Evolutionary conservation across 331 rosid species (phyloP).

Genomic region (Quercus tomentella): DNA sequence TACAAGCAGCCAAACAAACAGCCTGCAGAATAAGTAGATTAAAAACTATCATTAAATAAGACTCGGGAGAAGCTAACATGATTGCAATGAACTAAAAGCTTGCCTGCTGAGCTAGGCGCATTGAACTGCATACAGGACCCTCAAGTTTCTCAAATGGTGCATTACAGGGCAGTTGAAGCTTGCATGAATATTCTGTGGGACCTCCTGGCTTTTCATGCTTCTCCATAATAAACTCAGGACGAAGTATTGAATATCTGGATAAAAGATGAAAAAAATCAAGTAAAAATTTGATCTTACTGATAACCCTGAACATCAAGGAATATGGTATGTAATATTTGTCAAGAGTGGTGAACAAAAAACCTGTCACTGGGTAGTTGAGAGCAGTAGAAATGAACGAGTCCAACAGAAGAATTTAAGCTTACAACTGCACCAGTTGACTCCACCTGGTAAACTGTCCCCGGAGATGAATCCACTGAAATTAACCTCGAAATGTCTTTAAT

Average conservation of each 20-base stretch:
- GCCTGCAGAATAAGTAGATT: constrained; percentile 51
- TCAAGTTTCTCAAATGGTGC: constrained; percentile 97
- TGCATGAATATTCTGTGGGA: constrained; percentile 91
- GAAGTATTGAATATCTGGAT: constrained; percentile 89
- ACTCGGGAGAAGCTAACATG: constrained; percentile 2
- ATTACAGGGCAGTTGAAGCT: constrained; percentile 97
- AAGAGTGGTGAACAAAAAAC: constrained; percentile 37
- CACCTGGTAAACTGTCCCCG: constrained; percentile 90
- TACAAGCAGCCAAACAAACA: constrained; percentile 98
- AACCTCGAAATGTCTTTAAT: constrained; percentile 83
- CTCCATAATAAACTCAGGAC: constrained; percentile 96
- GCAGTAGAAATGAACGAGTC: constrained; percentile 95
- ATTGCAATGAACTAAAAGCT: constrained; percentile 16
- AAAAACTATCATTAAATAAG: constrained; percentile 18
- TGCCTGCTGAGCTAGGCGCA: constrained; percentile 98
- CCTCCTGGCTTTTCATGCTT: constrained; percentile 84
- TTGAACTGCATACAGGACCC: constrained; percentile 93
- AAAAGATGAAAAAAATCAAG: constrained; percentile 4
- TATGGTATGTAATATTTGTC: constrained; percentile 5
- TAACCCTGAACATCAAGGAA: not conserved
- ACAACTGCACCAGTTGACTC: constrained; percentile 97
- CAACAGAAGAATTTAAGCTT: constrained; percentile 97
- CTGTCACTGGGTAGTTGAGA: constrained; percentile 99
- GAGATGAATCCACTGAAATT: constrained; percentile 73
- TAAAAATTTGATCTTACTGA: constrained; percentile 11